Evolutionary conservation across 768 basidiomycete genomes (phyloP).

Genomic region (Leccinum rimulosum): DNA sequence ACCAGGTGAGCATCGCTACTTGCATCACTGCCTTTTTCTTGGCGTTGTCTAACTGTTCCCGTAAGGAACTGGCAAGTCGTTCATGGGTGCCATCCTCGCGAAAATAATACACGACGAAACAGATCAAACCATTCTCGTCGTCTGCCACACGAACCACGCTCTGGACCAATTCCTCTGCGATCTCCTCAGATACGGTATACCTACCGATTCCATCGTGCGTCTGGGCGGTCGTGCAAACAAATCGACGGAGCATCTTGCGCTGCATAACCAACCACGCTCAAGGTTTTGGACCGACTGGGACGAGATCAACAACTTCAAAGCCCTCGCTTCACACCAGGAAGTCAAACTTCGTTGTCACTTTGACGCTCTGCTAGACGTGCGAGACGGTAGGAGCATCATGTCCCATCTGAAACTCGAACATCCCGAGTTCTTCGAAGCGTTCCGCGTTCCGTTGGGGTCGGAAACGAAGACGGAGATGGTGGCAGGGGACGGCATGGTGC

Average conservation of each 20-base stretch:
- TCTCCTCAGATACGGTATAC: conserved; percentile 57
- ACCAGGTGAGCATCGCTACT: conserved; percentile 44
- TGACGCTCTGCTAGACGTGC: conserved; percentile 16
- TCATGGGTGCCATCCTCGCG: conserved; percentile 62
- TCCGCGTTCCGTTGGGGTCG: conserved; percentile 36
- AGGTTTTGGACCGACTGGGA: background rate
- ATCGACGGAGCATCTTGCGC: conserved; percentile 42
- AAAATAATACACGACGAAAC: conserved; percentile 54
- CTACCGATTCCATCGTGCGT: conserved; percentile 46
- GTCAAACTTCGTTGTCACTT: conserved; percentile 16
- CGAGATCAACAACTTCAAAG: conserved; percentile 17
- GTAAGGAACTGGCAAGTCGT: conserved; percentile 70
- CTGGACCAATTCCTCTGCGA: conserved; percentile 66
- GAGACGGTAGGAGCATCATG: conserved; percentile 36
- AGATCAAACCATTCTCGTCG: conserved; percentile 51
- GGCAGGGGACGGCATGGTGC: conserved; percentile 41
- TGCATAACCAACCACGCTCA: conserved; percentile 28
- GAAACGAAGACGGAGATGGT: no score
- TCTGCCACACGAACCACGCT: conserved; percentile 73
- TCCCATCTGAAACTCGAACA: conserved; percentile 47
- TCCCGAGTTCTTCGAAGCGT: conserved; percentile 40
- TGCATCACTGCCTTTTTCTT: no score
- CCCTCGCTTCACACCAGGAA: conserved; percentile 36
- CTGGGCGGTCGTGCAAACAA: conserved; percentile 53
- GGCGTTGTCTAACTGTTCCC: background rate